Percentiles rank a stretch among this genome's conserved stretches.
phyloP scores from a whole-genome alignment of 2,329 filamentous ascomycete genomes.

The Colletotrichum siamense region DNA sequence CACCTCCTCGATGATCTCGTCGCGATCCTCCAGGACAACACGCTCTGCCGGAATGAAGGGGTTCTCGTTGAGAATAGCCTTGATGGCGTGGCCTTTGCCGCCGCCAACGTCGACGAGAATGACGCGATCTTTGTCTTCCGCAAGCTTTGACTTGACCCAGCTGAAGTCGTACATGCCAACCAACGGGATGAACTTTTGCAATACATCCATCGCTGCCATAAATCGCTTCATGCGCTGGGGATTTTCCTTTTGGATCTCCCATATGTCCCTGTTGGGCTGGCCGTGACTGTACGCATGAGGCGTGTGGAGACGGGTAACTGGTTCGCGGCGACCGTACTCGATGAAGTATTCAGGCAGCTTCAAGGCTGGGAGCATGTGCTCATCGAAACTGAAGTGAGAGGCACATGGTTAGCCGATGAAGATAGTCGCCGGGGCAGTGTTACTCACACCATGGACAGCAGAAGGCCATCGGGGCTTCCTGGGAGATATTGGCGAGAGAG shows the following conservation, averaged over 20 bases:
- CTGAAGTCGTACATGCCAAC: constrained; percentile 34
- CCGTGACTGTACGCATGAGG: constrained; percentile 32
- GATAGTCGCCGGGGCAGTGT: no score
- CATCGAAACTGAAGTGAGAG: constrained; percentile 28
- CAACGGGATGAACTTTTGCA: constrained; percentile 27
- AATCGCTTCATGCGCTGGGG: constrained; percentile 29
- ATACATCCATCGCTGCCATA: constrained; percentile 32
- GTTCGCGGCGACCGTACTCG: constrained; percentile 34
- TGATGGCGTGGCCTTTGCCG: constrained; percentile 31
- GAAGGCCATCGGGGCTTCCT: constrained; percentile 9
- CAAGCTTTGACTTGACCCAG: constrained; percentile 27
- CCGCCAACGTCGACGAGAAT: constrained; percentile 40
- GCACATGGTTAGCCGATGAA: no score
- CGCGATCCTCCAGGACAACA: constrained; percentile 25
- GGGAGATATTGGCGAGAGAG: constrained; percentile 23
- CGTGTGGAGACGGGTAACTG: constrained; percentile 28
- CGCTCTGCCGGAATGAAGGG: background rate
- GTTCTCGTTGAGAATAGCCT: constrained; percentile 20
- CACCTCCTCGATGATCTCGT: constrained; percentile 20
- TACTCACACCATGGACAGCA: constrained; percentile 14
- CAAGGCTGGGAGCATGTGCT: constrained; percentile 24
- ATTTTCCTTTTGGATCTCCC: constrained; percentile 32
- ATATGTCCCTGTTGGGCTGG: constrained; percentile 32
- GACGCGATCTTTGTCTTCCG: constrained; percentile 6
- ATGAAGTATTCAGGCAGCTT: constrained; percentile 36